Evolutionary conservation across 163 green algal species (phyloP).

Genomic region (Scenedesmus sp.): DNA sequence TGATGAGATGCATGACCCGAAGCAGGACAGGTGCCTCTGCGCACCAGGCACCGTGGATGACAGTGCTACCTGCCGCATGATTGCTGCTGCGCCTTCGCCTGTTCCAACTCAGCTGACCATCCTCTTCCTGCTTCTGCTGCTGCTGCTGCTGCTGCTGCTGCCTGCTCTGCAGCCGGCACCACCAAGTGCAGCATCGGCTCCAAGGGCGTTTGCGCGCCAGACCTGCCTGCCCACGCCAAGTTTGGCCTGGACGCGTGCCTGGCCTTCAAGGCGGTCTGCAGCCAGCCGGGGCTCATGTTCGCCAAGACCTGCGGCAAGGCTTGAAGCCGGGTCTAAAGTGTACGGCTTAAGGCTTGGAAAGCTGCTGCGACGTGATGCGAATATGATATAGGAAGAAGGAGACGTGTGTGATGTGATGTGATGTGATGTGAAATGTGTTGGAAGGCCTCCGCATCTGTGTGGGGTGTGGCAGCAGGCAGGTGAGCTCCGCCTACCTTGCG

Average conservation of each 20-base stretch:
- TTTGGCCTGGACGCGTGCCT: conserved; percentile 10
- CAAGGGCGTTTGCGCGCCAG: conserved; percentile 27
- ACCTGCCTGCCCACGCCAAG: neutral
- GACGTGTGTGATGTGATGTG: too few species aligned
- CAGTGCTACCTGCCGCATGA: neutral
- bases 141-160: neutral
- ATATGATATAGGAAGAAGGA: too few species aligned
- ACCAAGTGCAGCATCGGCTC: neutral
- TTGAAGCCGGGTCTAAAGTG: neutral
- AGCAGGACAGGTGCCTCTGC: conserved; percentile 33
- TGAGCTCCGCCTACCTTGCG: neutral
- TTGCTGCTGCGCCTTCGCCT: too few species aligned
- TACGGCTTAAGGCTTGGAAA: too few species aligned
- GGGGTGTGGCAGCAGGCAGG: neutral
- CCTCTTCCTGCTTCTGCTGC: neutral
- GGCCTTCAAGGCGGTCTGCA: conserved; percentile 34
- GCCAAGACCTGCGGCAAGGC: conserved; percentile 22
- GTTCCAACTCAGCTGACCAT: neutral
- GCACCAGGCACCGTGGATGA: neutral
- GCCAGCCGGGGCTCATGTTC: neutral
- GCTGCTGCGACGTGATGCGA: too few species aligned
- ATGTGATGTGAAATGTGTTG: neutral
- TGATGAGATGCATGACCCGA: conserved; percentile 11
- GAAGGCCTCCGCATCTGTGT: neutral
- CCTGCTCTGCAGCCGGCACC: neutral